phyloP scores from a whole-genome alignment of 192 early-diverging fungal species.

The Backusella westeae region DNA sequence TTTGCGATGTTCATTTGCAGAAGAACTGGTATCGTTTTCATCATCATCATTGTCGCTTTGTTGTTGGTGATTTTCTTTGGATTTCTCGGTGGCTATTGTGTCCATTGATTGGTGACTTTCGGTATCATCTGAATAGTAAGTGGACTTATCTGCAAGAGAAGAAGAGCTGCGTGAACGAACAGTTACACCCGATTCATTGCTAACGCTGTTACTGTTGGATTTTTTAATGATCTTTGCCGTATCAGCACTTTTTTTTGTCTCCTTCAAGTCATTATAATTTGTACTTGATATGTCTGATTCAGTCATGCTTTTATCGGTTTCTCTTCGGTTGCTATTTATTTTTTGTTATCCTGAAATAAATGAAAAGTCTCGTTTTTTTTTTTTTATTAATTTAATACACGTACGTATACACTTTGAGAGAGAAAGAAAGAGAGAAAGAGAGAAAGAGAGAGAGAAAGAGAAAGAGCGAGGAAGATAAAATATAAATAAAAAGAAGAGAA shows the following conservation, averaged over 20 bases:
- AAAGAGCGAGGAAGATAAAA: background rate
- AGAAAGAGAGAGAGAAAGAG: background rate
- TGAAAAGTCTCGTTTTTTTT: background rate
- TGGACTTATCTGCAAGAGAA: background rate
- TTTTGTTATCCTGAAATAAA: background rate
- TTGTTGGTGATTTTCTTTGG: background rate
- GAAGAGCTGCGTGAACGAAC: slow-evolving; percentile 1
- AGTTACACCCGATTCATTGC: background rate
- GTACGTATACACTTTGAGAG: background rate
- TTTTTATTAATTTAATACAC: no score
- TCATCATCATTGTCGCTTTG: background rate
- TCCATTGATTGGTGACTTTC: background rate
- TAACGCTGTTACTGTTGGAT: background rate
- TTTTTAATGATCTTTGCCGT: background rate
- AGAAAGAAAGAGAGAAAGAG: background rate
- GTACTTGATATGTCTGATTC: background rate
- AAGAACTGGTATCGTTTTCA: background rate
- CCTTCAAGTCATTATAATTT: background rate
- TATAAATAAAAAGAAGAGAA: background rate
- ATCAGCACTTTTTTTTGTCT: background rate
- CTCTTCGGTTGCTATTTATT: background rate
- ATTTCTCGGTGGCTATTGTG: background rate
- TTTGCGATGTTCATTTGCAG: background rate
- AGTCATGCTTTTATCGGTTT: background rate
- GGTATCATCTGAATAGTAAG: background rate